These are phyloP conservation scores for Lactarius akahatsu DNA, from an alignment of 768 basidiomycete species.

Conservation along the genomic window DNA sequence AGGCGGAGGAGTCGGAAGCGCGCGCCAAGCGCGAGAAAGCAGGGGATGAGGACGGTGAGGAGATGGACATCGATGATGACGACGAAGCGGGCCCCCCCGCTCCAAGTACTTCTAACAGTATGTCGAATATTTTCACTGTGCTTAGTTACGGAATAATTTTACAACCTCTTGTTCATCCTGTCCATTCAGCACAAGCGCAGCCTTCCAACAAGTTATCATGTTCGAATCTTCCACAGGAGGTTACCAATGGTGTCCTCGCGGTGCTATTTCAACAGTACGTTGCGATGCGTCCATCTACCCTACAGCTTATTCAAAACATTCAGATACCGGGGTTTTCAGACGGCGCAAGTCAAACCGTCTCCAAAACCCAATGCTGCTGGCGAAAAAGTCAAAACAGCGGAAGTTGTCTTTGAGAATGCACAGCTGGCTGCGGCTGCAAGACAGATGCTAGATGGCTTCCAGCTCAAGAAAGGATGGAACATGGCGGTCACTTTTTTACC, in stretches of 20 bases:
- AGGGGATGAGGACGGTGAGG: slow-evolving; percentile 69
- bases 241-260: slow-evolving; percentile 80
- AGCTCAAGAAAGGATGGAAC: slow-evolving; percentile 81
- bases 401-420: slow-evolving; percentile 73
- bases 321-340: slow-evolving; percentile 84
- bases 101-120: slow-evolving; percentile 45
- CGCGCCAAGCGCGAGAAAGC: slow-evolving; percentile 56
- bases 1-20: slow-evolving; percentile 54
- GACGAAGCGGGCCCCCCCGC: slow-evolving; percentile 47
- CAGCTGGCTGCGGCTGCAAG: slow-evolving; percentile 76
- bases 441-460: slow-evolving; percentile 81
- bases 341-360: slow-evolving; percentile 66
- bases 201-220: slow-evolving; percentile 51
- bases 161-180: slow-evolving; percentile 30
- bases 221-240: slow-evolving; percentile 88
- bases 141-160: slow-evolving; percentile 16
- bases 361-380: slow-evolving; percentile 65
- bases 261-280: slow-evolving; percentile 92
- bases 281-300: neutral
- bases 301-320: neutral
- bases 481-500: slow-evolving; percentile 76
- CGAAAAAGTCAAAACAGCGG: slow-evolving; percentile 73
- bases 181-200: slow-evolving; percentile 50
- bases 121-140: slow-evolving; percentile 34
- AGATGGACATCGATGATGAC: slow-evolving; percentile 95